These are phyloP conservation scores for Cunninghamia lanceolata DNA, from an alignment of 75 land plant species.

Conservation along the genomic window DNA sequence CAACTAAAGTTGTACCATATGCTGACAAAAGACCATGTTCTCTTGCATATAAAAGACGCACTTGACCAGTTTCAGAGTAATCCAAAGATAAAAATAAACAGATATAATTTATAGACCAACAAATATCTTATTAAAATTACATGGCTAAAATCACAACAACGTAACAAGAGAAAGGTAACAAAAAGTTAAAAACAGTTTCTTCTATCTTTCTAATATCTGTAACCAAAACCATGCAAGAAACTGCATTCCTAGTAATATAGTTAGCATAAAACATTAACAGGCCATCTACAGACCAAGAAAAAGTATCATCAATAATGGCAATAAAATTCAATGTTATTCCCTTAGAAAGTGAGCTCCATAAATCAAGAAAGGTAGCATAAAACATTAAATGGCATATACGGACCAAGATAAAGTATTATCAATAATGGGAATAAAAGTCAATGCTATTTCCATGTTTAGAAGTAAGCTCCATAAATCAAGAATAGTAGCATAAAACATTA, in stretches of 20 bases:
- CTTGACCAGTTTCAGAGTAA: neutral
- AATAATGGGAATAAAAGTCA: neutral
- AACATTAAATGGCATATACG: neutral
- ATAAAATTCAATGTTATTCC: neutral
- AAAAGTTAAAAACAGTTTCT: neutral
- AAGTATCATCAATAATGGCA: neutral
- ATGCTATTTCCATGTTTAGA: no score
- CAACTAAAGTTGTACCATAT: neutral
- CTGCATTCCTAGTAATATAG: neutral
- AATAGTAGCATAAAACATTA: neutral
- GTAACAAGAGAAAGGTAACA: neutral
- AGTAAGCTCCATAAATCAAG: neutral
- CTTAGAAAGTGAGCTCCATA: neutral
- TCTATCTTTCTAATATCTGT: neutral
- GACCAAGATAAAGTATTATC: neutral
- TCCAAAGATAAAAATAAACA: neutral
- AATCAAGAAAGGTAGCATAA: neutral
- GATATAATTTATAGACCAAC: neutral
- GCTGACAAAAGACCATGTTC: neutral
- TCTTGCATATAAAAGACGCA: neutral
- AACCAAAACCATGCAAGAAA: neutral
- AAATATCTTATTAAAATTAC: neutral
- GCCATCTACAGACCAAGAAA: neutral
- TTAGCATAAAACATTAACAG: neutral
- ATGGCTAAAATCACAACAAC: neutral